Percentiles rank a stretch among this genome's conserved stretches.
These are phyloP conservation scores for Ophiostoma tasmaniense DNA, from an alignment of 2,329 filamentous ascomycete species.

Conservation along the genomic window DNA sequence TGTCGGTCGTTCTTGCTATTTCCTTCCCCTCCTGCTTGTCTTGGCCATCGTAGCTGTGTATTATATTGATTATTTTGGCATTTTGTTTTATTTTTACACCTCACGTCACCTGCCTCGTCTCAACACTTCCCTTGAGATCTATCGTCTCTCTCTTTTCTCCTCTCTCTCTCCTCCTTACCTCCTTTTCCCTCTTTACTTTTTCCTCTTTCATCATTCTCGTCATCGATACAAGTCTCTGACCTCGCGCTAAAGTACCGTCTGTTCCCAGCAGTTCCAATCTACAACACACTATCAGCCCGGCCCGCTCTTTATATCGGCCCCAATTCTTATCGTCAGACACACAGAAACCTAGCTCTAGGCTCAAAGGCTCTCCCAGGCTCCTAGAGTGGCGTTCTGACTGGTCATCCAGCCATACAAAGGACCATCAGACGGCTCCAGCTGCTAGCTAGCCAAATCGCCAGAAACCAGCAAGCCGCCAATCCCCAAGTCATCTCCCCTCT, in stretches of 20 bases:
- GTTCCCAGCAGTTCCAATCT: not conserved
- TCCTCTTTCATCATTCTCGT: not conserved
- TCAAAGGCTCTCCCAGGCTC: not conserved
- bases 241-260: not conserved
- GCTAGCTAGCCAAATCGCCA: not conserved
- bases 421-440: not conserved
- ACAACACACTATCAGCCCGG: not conserved
- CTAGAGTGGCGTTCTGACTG: not conserved
- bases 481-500: not conserved
- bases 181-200: not conserved
- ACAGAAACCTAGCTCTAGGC: not conserved
- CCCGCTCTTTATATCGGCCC: slow-evolving; percentile 1
- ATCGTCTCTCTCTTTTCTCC: not conserved
- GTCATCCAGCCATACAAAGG: not conserved
- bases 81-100: not conserved
- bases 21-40: not conserved
- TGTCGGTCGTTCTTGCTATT: not conserved
- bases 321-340: not conserved
- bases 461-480: not conserved
- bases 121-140: not conserved
- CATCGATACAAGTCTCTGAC: not conserved
- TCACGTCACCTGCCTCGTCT: not conserved
- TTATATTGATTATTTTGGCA: not conserved
- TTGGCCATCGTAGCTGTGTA: not conserved
- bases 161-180: not conserved